Percentiles rank a stretch among this genome's conserved stretches.
phyloP scores from a whole-genome alignment of 768 basidiomycete genomes.

The Collybia sordida region DNA sequence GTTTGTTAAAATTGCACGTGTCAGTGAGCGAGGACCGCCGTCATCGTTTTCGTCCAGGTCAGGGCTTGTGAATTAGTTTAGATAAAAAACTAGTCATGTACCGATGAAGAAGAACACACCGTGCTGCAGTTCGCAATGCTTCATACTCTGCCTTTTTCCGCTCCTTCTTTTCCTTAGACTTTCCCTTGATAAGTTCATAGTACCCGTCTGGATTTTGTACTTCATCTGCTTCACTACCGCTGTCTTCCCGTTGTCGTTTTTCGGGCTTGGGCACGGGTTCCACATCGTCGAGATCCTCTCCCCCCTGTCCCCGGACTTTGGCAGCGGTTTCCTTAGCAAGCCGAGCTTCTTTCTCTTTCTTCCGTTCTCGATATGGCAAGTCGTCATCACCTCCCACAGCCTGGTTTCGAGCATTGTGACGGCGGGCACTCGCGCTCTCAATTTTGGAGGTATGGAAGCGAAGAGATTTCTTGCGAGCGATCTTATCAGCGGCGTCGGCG shows the following conservation, averaged over 20 bases:
- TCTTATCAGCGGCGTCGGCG: constrained; percentile 83
- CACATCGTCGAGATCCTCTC: constrained; percentile 65
- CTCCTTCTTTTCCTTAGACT: constrained; percentile 68
- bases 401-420: constrained; percentile 69
- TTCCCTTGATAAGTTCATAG: constrained; percentile 85
- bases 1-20: constrained; percentile 90
- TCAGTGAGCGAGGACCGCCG: constrained; percentile 83
- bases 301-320: constrained; percentile 48
- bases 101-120: constrained; percentile 40
- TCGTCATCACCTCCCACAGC: constrained; percentile 92
- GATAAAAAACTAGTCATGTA: constrained; percentile 5
- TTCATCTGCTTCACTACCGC: constrained; percentile 33
- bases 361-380: constrained; percentile 81
- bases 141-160: constrained; percentile 86
- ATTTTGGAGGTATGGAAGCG: constrained; percentile 95
- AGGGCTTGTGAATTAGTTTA: constrained; percentile 15
- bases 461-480: constrained; percentile 75
- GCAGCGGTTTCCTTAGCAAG: constrained; percentile 52
- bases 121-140: constrained; percentile 48
- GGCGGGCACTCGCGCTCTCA: constrained; percentile 73
- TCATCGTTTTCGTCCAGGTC: constrained; percentile 29
- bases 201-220: constrained; percentile 68
- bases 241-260: constrained; percentile 34
- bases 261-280: constrained; percentile 41
- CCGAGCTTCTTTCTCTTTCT: constrained; percentile 59